Evolutionary conservation across 805 yeast genomes (phyloP), one percentile per base, ranked within the genome.

Genomic region (Saccharomyces paradoxus): DNA sequence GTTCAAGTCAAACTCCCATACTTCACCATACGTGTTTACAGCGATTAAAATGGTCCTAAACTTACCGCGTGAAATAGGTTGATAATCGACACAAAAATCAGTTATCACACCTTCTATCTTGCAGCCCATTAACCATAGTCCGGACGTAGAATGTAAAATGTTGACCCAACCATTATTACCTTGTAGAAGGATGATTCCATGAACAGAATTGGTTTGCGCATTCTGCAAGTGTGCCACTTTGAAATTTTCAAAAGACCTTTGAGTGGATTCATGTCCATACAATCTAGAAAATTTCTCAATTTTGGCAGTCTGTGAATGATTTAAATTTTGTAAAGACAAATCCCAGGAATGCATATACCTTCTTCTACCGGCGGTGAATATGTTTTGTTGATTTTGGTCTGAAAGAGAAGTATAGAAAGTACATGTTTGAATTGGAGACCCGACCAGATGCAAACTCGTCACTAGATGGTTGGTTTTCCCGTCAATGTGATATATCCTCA

Each of bases 161-260:
- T 92, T 92, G 57, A 94, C 78, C 94, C 96, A 92, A 32, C 99
- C 99, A 54, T 85, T 81, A 57, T 83, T 82, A 62, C 98, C 99
- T 41, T 81, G 75, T 50, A 94, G 72, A 1, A 89, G 96, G 37
- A 94, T 74, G 60, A 74, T 73, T 14, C 97, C 97, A 60, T 79
- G 78, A 0, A 85, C 37, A 28, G 56, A 55, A 21, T 60, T 48
- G 12, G 63, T 62, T 9, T 52, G 46, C 32, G 57, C 53, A 30
- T 62, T 62, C 50, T 63, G 61, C 48, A 58, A 61, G 54, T 70
- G 85, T 26, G 94, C 87, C 17, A 87, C 57, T 65, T 83, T 83
- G 72, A 94, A 92, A 63, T 85, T 79, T 69, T 94, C 99, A 78
- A 90, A 89, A 9, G 95, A 84, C 61, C 81, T 80, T 74, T 92